Conservation (phyloP, 345 rosid genomes). For the Camelina sativa region DNA sequence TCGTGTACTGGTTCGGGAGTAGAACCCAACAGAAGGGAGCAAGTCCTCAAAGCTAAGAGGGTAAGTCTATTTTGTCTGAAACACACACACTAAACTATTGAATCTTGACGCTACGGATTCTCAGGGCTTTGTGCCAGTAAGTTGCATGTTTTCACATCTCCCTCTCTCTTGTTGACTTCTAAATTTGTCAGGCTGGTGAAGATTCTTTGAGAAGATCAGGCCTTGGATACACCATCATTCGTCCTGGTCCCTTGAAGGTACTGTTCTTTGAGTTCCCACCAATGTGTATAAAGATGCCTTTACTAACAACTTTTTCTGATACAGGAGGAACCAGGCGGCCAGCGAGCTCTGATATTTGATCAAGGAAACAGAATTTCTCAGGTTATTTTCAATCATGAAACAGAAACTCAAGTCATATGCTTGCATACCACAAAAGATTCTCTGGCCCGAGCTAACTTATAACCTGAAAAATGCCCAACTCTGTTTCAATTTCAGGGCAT, state of each 20-base stretch:
- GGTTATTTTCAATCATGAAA: slow-evolving; percentile 45
- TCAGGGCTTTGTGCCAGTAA: slow-evolving; percentile 1
- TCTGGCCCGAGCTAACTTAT: not conserved
- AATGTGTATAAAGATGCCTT: not conserved
- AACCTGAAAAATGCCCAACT: not conserved
- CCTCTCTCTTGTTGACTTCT: not conserved
- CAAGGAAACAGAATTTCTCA: slow-evolving; percentile 95
- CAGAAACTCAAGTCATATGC: not conserved
- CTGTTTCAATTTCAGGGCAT: slow-evolving; percentile 59
- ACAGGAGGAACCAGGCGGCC: slow-evolving; percentile 99
- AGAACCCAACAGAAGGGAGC: slow-evolving; percentile 86
- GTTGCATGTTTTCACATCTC: slow-evolving; percentile 20
- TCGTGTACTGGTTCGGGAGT: slow-evolving; percentile 92
- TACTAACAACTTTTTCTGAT: not conserved
- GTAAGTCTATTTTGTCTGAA: slow-evolving; percentile 47
- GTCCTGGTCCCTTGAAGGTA: slow-evolving; percentile 94
- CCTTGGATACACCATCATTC: slow-evolving; percentile 91
- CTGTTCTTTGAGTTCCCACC: slow-evolving; percentile 15
- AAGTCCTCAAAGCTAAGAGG: slow-evolving; percentile 92
- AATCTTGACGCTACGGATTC: not conserved
- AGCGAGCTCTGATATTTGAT: slow-evolving; percentile 93
- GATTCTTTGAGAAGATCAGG: slow-evolving; percentile 94
- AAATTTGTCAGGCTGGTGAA: slow-evolving; percentile 77
- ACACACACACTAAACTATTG: slow-evolving; percentile 9
- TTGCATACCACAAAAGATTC: not conserved